These are phyloP conservation scores for Myotisia sp. DNA, from an alignment of 2,329 filamentous ascomycete species.

Conservation along the genomic window DNA sequence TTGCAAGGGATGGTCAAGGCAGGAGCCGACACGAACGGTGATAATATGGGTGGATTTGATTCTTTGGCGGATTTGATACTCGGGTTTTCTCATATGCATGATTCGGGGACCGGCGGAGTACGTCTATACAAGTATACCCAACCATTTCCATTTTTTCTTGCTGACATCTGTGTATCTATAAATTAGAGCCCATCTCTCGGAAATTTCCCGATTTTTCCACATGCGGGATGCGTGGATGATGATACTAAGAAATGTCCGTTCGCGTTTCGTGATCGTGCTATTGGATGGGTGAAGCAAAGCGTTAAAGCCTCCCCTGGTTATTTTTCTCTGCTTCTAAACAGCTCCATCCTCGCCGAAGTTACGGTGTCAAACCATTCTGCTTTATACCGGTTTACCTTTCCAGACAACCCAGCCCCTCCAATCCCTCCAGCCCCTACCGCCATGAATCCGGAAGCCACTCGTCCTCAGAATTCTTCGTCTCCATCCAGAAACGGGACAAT, in stretches of 20 bases:
- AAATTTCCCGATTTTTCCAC: slow-evolving; percentile 60
- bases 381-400: slow-evolving; percentile 53
- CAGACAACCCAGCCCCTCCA: slow-evolving; percentile 18
- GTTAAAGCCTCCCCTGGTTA: slow-evolving; percentile 49
- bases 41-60: slow-evolving; percentile 44
- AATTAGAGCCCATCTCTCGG: slow-evolving; percentile 48
- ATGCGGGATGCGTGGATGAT: slow-evolving; percentile 46
- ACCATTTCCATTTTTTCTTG: too few species aligned
- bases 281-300: slow-evolving; percentile 35
- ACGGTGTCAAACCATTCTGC: slow-evolving; percentile 52
- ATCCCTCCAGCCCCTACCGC: background rate
- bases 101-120: slow-evolving; percentile 38
- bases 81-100: slow-evolving; percentile 41
- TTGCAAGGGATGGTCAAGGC: slow-evolving; percentile 45
- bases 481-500: slow-evolving; percentile 46
- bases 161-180: too few species aligned
- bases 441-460: background rate
- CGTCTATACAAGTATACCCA: too few species aligned
- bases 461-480: slow-evolving; percentile 16
- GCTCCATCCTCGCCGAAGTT: slow-evolving; percentile 50
- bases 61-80: slow-evolving; percentile 36
- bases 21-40: slow-evolving; percentile 39
- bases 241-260: slow-evolving; percentile 50
- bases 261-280: slow-evolving; percentile 38
- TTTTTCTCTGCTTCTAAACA: slow-evolving; percentile 47